Percentiles rank a stretch among this genome's conserved stretches.
These are phyloP conservation scores for Phytophthora pinifolia DNA, from an alignment of 352 stramenopile species.

Conservation along the genomic window DNA sequence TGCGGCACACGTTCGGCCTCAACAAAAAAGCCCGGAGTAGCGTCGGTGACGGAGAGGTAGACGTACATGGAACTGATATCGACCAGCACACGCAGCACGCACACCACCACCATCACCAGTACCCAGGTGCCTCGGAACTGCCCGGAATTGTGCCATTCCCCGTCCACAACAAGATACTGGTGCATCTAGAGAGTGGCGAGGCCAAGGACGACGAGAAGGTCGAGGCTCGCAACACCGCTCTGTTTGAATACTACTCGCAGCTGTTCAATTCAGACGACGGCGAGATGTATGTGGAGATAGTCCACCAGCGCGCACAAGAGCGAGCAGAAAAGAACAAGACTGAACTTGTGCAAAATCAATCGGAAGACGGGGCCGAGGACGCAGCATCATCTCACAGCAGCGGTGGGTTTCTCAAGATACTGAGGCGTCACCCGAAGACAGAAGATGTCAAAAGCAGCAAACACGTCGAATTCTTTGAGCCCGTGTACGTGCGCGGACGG, in stretches of 20 bases:
- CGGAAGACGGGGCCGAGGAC: constrained; percentile 8
- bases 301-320: constrained; percentile 32
- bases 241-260: constrained; percentile 71
- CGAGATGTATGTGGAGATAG: constrained; percentile 54
- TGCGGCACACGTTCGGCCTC: constrained; percentile 32
- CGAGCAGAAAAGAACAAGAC: constrained; percentile 31
- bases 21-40: constrained; percentile 23
- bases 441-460: constrained; percentile 30
- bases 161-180: constrained; percentile 43
- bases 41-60: background rate
- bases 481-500: constrained; percentile 40
- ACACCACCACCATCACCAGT: constrained; percentile 8
- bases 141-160: constrained; percentile 46
- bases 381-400: constrained; percentile 11
- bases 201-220: constrained; percentile 61
- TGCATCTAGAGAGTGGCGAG: constrained; percentile 48
- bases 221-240: constrained; percentile 32
- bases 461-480: constrained; percentile 57
- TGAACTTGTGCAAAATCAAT: constrained; percentile 10
- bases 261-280: constrained; percentile 66
- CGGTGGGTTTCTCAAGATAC: constrained; percentile 39
- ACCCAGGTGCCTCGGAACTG: constrained; percentile 14
- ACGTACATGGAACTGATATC: constrained; percentile 4
- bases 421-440: constrained; percentile 23
- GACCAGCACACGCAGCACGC: constrained; percentile 18